A percentile compares a stretch with the other conserved stretches of the same genome.
phyloP scores from a whole-genome alignment of 1,284 basidiomycete species.

The Ceraceosorus bombacis region DNA sequence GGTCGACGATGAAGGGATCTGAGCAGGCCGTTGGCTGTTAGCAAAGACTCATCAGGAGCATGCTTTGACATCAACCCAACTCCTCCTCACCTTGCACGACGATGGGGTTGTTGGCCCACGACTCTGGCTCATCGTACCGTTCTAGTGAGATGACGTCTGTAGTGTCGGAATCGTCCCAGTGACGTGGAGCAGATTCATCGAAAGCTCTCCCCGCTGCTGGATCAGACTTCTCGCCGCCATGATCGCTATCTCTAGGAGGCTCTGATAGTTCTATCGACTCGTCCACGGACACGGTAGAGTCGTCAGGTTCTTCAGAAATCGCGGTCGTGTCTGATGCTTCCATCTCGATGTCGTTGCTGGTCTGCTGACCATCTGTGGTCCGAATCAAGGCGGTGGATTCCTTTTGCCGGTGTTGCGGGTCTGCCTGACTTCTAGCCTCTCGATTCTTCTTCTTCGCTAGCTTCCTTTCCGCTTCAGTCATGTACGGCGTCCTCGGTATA shows the following conservation, averaged over 20 bases:
- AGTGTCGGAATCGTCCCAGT: too few relatives aligned
- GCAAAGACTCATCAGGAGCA: too few relatives aligned
- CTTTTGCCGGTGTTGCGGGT: neutral
- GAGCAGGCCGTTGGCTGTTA: neutral
- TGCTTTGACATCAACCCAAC: neutral
- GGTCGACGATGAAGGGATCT: slow-evolving; percentile 1
- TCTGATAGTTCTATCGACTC: neutral
- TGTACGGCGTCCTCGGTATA: neutral
- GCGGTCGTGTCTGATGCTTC: neutral
- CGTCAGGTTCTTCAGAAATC: neutral
- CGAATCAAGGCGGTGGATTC: too few relatives aligned
- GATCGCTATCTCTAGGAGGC: neutral
- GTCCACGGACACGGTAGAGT: neutral
- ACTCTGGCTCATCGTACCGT: neutral
- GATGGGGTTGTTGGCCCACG: neutral
- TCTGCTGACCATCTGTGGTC: too few relatives aligned
- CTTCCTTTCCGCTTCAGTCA: neutral
- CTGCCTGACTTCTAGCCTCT: neutral
- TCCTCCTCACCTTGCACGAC: neutral
- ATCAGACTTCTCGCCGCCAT: too few relatives aligned
- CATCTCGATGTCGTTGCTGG: too few relatives aligned
- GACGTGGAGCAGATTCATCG: too few relatives aligned
- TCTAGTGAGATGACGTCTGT: neutral
- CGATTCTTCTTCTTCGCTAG: neutral
- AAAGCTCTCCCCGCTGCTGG: too few relatives aligned